Conservation (phyloP, 2,329 filamentous ascomycete species). For the Cercospora sp. region DNA sequence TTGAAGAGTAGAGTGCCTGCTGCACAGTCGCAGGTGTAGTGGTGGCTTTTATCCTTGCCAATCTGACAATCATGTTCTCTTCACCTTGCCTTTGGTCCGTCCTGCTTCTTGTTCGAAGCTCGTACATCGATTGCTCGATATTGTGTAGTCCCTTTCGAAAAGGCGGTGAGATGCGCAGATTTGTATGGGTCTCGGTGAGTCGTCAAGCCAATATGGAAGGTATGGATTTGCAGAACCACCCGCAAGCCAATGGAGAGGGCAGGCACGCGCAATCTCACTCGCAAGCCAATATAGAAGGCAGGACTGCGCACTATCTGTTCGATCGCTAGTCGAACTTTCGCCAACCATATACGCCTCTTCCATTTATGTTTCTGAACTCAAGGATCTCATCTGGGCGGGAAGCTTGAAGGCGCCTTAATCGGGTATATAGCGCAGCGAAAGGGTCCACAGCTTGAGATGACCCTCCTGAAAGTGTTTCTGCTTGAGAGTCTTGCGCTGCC, state of each 20-base stretch:
- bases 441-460: background rate
- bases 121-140: background rate
- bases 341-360: background rate
- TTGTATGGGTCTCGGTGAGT: background rate
- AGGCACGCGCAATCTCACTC: too few species aligned
- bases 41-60: background rate
- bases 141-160: background rate
- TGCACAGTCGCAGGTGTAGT: background rate
- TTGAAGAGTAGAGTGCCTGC: conserved; percentile 14
- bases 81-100: background rate
- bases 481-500: background rate
- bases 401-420: background rate
- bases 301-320: background rate
- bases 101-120: background rate
- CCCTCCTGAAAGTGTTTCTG: background rate
- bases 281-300: background rate
- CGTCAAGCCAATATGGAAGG: background rate
- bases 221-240: background rate
- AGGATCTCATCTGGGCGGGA: background rate
- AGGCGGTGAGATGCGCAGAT: too few species aligned
- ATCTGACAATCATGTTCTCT: background rate
- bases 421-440: background rate
- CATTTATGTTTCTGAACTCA: background rate
- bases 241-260: background rate
- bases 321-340: background rate